Evolutionary conservation across 345 rosid genomes (phyloP).

Genomic region (Noccaea bulbosa): DNA sequence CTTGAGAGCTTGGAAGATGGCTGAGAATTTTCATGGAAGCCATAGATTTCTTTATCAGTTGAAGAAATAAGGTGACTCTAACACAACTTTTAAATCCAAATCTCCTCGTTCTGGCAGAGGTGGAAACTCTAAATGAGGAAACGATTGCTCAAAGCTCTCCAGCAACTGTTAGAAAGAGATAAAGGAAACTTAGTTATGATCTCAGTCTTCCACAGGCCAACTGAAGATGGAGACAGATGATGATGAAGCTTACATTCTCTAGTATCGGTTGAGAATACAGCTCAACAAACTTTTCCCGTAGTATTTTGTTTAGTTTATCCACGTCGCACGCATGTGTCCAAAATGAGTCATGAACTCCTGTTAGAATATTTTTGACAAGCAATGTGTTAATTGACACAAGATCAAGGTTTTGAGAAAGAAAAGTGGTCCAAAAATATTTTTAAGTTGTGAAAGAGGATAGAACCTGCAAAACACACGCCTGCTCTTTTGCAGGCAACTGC

Average conservation of each 20-base stretch:
- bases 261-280: constrained; percentile 84
- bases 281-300: constrained; percentile 90
- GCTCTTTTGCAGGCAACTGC: constrained; percentile 84
- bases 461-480: constrained; percentile 93
- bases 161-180: constrained; percentile 58
- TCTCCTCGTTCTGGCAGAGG: constrained; percentile 88
- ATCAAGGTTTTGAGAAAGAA: constrained; percentile 19
- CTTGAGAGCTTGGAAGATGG: constrained; percentile 29
- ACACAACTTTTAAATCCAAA: constrained; percentile 74
- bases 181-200: constrained; percentile 46
- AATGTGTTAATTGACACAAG: constrained; percentile 31
- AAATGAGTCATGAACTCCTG: constrained; percentile 99
- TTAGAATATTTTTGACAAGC: constrained; percentile 15
- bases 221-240: constrained; percentile 15
- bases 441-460: constrained; percentile 27
- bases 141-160: constrained; percentile 81
- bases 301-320: constrained; percentile 76
- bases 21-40: constrained; percentile 33
- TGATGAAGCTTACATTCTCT: constrained; percentile 70
- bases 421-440: constrained; percentile 16
- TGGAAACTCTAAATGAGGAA: constrained; percentile 76
- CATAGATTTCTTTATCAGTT: constrained; percentile 52
- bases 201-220: constrained; percentile 56
- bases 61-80: constrained; percentile 92
- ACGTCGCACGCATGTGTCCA: constrained; percentile 99